Conservation (phyloP, 2,329 filamentous ascomycete species). For the Xylariaceae sp. region DNA sequence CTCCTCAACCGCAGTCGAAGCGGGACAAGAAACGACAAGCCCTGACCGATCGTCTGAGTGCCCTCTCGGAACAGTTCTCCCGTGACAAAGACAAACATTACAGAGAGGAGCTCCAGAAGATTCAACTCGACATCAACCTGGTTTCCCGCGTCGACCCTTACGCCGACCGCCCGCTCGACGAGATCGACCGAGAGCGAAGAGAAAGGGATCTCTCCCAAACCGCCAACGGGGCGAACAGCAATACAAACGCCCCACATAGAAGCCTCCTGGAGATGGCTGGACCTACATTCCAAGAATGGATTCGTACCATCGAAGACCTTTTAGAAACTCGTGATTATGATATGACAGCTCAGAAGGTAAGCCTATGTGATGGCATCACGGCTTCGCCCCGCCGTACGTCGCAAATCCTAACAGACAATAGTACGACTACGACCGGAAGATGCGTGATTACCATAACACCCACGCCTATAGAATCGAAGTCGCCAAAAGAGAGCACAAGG, state of each 20-base stretch:
- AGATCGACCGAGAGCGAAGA: conserved; percentile 36
- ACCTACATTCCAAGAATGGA: conserved; percentile 77
- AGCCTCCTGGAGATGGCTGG: conserved; percentile 70
- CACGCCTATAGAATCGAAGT: conserved; percentile 58
- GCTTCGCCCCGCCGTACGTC: conserved; percentile 1
- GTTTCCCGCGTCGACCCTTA: conserved; percentile 21
- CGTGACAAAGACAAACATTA: conserved; percentile 79
- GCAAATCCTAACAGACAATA: conserved; percentile 32
- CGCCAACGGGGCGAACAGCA: conserved; percentile 32
- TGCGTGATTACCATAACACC: conserved; percentile 53
- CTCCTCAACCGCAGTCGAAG: conserved; percentile 23
- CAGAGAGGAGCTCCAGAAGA: conserved; percentile 79
- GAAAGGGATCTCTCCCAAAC: conserved; percentile 33
- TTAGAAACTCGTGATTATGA: conserved; percentile 84
- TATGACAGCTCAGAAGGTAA: conserved; percentile 74
- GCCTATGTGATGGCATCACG: neutral
- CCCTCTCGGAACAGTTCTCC: conserved; percentile 71
- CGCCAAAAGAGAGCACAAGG: conserved; percentile 55
- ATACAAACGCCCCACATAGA: conserved; percentile 34
- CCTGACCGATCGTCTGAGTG: conserved; percentile 71
- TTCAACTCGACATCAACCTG: conserved; percentile 50
- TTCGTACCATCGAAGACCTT: conserved; percentile 79
- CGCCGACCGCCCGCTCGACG: conserved; percentile 43
- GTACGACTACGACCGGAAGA: conserved; percentile 60
- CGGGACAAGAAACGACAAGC: conserved; percentile 81